phyloP scores from a whole-genome alignment of 2,329 filamentous ascomycete species.

The Aspergillus awamori region DNA sequence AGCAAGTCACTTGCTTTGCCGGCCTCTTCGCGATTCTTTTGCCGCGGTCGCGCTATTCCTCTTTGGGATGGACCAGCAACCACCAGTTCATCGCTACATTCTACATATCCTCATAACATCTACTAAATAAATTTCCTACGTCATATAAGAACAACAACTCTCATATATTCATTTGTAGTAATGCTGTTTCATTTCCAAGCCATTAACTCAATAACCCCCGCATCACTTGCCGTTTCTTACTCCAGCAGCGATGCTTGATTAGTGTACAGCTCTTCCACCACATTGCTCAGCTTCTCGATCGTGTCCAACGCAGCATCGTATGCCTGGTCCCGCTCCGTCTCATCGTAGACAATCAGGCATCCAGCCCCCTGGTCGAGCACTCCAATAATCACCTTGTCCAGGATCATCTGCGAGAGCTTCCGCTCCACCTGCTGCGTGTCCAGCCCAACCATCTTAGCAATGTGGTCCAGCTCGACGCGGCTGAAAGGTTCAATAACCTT shows the following conservation, averaged over 20 bases:
- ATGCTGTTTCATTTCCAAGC: slow-evolving; percentile 29
- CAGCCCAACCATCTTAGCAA: slow-evolving; percentile 95
- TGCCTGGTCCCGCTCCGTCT: slow-evolving; percentile 87
- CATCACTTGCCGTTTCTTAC: slow-evolving; percentile 47
- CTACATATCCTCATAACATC: neutral
- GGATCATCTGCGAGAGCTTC: slow-evolving; percentile 98
- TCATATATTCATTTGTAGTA: slow-evolving; percentile 23
- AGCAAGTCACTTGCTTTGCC: neutral
- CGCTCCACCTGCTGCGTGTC: slow-evolving; percentile 96
- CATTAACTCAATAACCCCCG: slow-evolving; percentile 17
- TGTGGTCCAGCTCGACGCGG: slow-evolving; percentile 92
- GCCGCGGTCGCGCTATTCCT: slow-evolving; percentile 40
- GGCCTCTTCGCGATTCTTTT: slow-evolving; percentile 37
- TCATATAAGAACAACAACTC: no score
- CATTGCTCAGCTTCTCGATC: slow-evolving; percentile 94
- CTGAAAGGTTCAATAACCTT: slow-evolving; percentile 99
- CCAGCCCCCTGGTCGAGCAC: slow-evolving; percentile 97
- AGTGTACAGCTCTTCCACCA: slow-evolving; percentile 95
- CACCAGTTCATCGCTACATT: neutral
- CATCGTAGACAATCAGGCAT: slow-evolving; percentile 95
- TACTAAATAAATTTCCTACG: neutral
- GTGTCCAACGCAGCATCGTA: slow-evolving; percentile 94
- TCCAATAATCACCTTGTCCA: slow-evolving; percentile 98
- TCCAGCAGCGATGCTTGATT: slow-evolving; percentile 96
- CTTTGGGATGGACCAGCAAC: slow-evolving; percentile 28